Base-by-base conservation (phyloP, 345 rosid genomes). In the Aegle marmelos region DNA sequence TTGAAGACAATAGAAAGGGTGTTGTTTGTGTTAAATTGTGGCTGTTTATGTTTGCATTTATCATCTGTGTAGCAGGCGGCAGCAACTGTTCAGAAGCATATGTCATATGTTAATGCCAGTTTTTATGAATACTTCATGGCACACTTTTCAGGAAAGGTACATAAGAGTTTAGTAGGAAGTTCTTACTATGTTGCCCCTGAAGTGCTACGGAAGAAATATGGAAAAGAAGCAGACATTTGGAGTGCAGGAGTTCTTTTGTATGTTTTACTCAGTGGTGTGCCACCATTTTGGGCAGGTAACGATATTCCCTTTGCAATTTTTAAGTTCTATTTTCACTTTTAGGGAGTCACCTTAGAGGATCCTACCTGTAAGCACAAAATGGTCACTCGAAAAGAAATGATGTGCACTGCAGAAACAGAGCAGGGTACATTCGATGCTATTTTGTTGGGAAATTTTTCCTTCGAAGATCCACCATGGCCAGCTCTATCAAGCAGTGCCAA, bases 121-220 rank as follows among this genome's bases (percentile, higher is more conserved):
- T 33, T 21, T 6, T 36, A 17, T 7, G 22, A 37, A 33, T 60
- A 33, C 63, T 61, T 58, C 33, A 17, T 74, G 53, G 45, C 33
- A 70, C 21, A 39, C 50, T 85, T 74, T 68, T 67, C 90, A 94
- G 95, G 96, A 24, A 92, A 84, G 84, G 89, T 77, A n/a, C 91
- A 90, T 79, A 84, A 77, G 74, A 92, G 91, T 79, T 89, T 92
- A 19, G 97, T 92, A 1, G 93, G 94, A 63, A 92, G 96, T 79
- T 93, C 97, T n/a, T 94, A 94, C 78, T 94, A 94, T 76, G 94
- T 92, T 68, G 93, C 98, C 79, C 98, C 97, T 62, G 96, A 92
- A 81, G 96, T 94, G 9, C 76, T 92, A 65, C 69, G 65, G 34
- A 91, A 92, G 19, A 87, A 75, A 72, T 92, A 90, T 59, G 96